Evolutionary conservation across 2,329 filamentous ascomycete genomes (phyloP).

Genomic region (Lachnellula hyalina): DNA sequence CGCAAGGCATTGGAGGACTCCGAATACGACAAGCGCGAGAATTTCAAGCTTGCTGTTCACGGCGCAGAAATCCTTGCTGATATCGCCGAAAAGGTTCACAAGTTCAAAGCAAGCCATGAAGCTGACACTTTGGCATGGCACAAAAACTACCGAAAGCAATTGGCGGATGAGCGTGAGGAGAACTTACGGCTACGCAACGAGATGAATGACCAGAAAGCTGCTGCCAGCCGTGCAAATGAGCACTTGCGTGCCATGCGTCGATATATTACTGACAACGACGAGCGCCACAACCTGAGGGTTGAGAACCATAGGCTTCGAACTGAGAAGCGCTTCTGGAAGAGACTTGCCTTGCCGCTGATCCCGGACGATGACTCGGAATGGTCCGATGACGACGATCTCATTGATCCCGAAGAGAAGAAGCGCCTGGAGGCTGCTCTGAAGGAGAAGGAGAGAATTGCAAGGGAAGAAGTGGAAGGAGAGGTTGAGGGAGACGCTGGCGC

Average conservation of each 20-base stretch:
- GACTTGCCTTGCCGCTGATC: constrained; percentile 58
- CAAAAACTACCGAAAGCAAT: constrained; percentile 58
- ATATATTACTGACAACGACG: constrained; percentile 51
- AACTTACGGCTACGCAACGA: constrained; percentile 58
- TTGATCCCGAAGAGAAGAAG: constrained; percentile 56
- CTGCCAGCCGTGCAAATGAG: constrained; percentile 54
- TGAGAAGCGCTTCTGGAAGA: constrained; percentile 61
- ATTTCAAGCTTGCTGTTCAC: constrained; percentile 48
- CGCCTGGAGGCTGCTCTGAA: constrained; percentile 29
- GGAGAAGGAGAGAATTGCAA: constrained; percentile 21
- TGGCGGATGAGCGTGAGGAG: constrained; percentile 60
- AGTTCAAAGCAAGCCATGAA: constrained; percentile 59
- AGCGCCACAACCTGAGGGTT: constrained; percentile 48
- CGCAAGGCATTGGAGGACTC: constrained; percentile 58
- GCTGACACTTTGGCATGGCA: constrained; percentile 60
- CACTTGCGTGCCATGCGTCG: constrained; percentile 51
- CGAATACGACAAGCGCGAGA: constrained; percentile 55
- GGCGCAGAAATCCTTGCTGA: constrained; percentile 52
- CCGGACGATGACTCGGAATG: constrained; percentile 52
- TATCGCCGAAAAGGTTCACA: constrained; percentile 60
- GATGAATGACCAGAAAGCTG: constrained; percentile 61
- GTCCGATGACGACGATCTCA: constrained; percentile 60
- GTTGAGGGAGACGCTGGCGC: constrained; percentile 9
- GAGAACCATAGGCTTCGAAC: constrained; percentile 49
- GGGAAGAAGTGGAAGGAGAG: constrained; percentile 16